These are phyloP conservation scores for Lachnellula occidentalis DNA, from an alignment of 2,329 filamentous ascomycete genomes.

Conservation along the genomic window DNA sequence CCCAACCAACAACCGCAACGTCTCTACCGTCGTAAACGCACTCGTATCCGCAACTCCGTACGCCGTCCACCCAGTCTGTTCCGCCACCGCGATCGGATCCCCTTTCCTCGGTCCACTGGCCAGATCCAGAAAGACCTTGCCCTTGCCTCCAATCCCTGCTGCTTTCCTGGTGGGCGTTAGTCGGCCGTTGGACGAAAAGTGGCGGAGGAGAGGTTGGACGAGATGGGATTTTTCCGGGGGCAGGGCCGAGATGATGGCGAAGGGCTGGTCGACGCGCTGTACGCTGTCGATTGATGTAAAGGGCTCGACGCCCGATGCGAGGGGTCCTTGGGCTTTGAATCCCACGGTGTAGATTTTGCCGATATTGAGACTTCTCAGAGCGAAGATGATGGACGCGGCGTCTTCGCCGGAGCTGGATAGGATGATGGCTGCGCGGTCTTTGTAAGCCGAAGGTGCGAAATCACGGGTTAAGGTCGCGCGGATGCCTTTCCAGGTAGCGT, in stretches of 20 bases:
- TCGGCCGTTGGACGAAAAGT: conserved; percentile 51
- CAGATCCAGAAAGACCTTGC: conserved; percentile 76
- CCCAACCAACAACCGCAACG: conserved; percentile 68
- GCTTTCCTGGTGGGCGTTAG: conserved; percentile 5
- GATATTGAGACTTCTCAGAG: conserved; percentile 68
- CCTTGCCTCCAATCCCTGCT: conserved; percentile 31
- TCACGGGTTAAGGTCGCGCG: conserved; percentile 75
- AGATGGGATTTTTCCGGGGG: conserved; percentile 73
- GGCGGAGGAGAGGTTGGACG: conserved; percentile 70
- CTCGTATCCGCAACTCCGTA: conserved; percentile 76
- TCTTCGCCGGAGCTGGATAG: conserved; percentile 68
- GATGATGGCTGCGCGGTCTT: conserved; percentile 68
- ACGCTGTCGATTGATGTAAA: conserved; percentile 71
- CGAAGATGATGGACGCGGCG: conserved; percentile 73
- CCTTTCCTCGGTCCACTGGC: conserved; percentile 58
- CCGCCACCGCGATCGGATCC: conserved; percentile 65
- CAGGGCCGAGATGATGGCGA: conserved; percentile 75
- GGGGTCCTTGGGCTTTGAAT: conserved; percentile 59
- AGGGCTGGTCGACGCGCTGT: conserved; percentile 72
- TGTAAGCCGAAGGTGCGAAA: conserved; percentile 76
- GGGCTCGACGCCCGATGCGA: conserved; percentile 60
- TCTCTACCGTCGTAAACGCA: conserved; percentile 81
- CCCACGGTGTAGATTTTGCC: conserved; percentile 80
- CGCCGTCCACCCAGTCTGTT: conserved; percentile 70
- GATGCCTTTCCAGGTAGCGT: conserved; percentile 81